Base-by-base conservation (phyloP, 2,329 filamentous ascomycete genomes). In the Pezicula radicicola region DNA sequence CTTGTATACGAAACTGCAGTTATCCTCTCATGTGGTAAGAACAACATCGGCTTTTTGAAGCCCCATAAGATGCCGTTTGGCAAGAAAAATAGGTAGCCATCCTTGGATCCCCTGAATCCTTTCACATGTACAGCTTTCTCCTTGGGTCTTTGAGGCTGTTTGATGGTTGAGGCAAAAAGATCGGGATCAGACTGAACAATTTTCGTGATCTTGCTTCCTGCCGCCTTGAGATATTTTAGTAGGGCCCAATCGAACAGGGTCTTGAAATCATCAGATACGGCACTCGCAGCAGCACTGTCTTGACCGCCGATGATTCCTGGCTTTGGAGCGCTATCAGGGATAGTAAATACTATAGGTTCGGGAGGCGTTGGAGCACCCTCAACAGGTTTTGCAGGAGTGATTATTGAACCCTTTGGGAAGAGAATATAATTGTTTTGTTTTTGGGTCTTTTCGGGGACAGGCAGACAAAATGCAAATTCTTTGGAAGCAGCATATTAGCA, bases 31-130 rank as follows among this genome's bases (percentile, higher is more conserved):
- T 86, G 74, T 4, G 83, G 81, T 5, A 88, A 72, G 59, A 87
- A 87, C 19, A 85, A 69, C 2, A 88, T 66, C 0, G 85, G 85
- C 67, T 88, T 88, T 68, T 87, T 87, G 72, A 85, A 88, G 0
- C 76, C 84, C 83, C 84, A 88, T 7, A 88, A 65, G 49, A 88
- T 87, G 13, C 85, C 85, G 25, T 75, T 83, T 30, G 83, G 77
- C 15, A 88, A 70, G 63, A 88, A 87, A 63, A 87, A 88, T 1
- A 88, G 71, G 57, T 78, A 87, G 0, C 84, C 85, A 53, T 88
- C 85, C 65, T 88, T 88, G 52, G 78, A 84, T 18, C 85, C 85
- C 42, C 84, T 75, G 68, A 86, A 87, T 1, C 79, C 84, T 60
- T 80, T 83, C 42, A 88, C 78, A 58, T 87, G 83, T 16, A 87